Conservation (phyloP, 352 stramenopile genomes). For the Phytophthora pistaciae region DNA sequence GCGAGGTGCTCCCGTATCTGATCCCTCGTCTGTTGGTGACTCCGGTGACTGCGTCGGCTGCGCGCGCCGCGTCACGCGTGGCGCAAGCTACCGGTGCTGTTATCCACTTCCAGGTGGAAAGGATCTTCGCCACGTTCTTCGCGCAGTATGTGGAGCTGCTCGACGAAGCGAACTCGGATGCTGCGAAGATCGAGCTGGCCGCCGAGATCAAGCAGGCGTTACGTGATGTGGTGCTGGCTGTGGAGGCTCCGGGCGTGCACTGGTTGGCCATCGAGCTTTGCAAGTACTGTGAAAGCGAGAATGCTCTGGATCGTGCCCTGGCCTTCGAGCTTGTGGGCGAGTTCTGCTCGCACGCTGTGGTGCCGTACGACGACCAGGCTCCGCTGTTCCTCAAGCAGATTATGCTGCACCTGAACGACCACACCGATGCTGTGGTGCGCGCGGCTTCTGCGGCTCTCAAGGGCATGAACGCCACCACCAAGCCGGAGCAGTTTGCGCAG, state of each 20-base stretch:
- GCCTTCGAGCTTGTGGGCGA: conserved; percentile 93
- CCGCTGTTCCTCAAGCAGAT: conserved; percentile 97
- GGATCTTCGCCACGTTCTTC: conserved; percentile 93
- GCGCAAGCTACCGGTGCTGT: conserved; percentile 93
- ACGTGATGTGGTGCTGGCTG: conserved; percentile 79
- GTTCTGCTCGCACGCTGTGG: conserved; percentile 88
- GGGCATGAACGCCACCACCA: conserved; percentile 92
- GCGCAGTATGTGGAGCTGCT: conserved; percentile 70
- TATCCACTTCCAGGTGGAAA: conserved; percentile 96
- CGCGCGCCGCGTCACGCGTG: conserved; percentile 94
- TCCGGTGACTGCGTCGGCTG: conserved; percentile 92
- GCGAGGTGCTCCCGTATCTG: conserved; percentile 98
- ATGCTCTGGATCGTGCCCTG: conserved; percentile 85
- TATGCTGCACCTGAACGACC: conserved; percentile 96
- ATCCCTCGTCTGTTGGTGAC: conserved; percentile 95
- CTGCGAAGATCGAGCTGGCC: conserved; percentile 50
- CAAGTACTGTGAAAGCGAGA: conserved; percentile 95
- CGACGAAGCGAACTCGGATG: conserved; percentile 29
- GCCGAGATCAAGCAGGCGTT: conserved; percentile 81
- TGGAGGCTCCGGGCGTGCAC: conserved; percentile 93
- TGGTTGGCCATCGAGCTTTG: conserved; percentile 96
- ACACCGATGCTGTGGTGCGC: conserved; percentile 89
- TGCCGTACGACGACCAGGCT: conserved; percentile 95
- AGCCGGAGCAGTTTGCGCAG: conserved; percentile 94
- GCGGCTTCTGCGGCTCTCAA: conserved; percentile 91